Percentiles rank a stretch among this genome's conserved stretches.
These are phyloP conservation scores for Flaveria brownii DNA, from an alignment of 129 eudicot species.

Conservation along the genomic window DNA sequence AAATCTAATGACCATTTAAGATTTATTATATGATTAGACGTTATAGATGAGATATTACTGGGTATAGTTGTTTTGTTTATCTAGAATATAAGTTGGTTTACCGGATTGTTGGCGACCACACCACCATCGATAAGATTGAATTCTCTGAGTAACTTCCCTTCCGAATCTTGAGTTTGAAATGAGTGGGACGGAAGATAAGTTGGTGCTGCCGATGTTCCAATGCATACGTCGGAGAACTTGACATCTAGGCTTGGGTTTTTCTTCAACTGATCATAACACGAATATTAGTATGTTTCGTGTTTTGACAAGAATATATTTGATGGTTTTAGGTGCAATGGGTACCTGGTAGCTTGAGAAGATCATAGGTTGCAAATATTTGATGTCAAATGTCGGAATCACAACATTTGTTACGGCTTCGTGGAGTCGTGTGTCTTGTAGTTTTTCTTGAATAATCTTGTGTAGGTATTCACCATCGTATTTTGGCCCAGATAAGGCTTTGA, in stretches of 20 bases:
- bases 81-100: slow-evolving; percentile 5
- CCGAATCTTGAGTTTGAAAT: slow-evolving; percentile 31
- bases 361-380: slow-evolving; percentile 48
- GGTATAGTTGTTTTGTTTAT: no score
- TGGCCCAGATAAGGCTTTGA: slow-evolving; percentile 44
- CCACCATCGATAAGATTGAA: slow-evolving; percentile 68
- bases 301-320: background rate
- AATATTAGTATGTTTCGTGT: background rate
- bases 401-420: slow-evolving; percentile 52
- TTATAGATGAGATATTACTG: no score
- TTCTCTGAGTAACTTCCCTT: slow-evolving; percentile 28
- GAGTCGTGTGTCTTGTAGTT: slow-evolving; percentile 29
- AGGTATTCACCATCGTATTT: slow-evolving; percentile 50
- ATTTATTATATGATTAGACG: background rate
- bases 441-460: slow-evolving; percentile 33
- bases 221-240: slow-evolving; percentile 50
- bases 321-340: background rate
- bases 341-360: slow-evolving; percentile 60
- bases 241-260: slow-evolving; percentile 44
- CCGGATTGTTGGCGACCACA: slow-evolving; percentile 56
- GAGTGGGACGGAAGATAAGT: slow-evolving; percentile 53
- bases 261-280: slow-evolving; percentile 33
- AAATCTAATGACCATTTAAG: background rate
- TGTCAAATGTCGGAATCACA: slow-evolving; percentile 68
- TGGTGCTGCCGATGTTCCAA: slow-evolving; percentile 70